Conservation (phyloP, 208 protist species). For the Dictyostelium gargantuum region DNA sequence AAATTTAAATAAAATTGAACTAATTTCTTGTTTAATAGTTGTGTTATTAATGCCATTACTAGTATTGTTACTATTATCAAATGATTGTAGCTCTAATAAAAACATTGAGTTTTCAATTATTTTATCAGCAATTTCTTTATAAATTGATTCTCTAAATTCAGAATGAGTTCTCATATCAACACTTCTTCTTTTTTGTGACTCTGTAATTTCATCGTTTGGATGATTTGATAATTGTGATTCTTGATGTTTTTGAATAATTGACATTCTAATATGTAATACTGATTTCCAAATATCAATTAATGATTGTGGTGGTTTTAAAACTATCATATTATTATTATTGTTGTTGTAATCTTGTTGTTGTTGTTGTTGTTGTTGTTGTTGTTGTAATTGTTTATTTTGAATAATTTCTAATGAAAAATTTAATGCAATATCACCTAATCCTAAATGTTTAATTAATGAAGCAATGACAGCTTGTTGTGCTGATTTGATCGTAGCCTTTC, state of each 20-base stretch:
- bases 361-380: neutral
- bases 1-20: neutral
- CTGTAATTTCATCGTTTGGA: neutral
- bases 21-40: neutral
- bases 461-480: slow-evolving; percentile 42
- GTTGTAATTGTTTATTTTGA: neutral
- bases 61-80: neutral
- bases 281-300: slow-evolving; percentile 26
- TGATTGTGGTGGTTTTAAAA: slow-evolving; percentile 6
- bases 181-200: neutral
- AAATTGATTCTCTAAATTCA: neutral
- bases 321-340: neutral
- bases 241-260: slow-evolving; percentile 57
- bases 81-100: neutral
- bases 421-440: neutral
- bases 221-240: neutral
- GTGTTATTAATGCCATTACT: neutral
- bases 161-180: neutral
- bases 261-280: neutral
- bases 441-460: slow-evolving; percentile 19
- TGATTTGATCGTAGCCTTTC: neutral
- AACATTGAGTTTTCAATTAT: slow-evolving; percentile 38
- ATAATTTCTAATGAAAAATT: slow-evolving; percentile 31
- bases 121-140: slow-evolving; percentile 28
- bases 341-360: neutral